A percentile compares a stretch with the other conserved stretches of the same genome.
Evolutionary conservation across 2,329 filamentous ascomycete genomes (phyloP).

Genomic region (Corinectria fuckeliana): DNA sequence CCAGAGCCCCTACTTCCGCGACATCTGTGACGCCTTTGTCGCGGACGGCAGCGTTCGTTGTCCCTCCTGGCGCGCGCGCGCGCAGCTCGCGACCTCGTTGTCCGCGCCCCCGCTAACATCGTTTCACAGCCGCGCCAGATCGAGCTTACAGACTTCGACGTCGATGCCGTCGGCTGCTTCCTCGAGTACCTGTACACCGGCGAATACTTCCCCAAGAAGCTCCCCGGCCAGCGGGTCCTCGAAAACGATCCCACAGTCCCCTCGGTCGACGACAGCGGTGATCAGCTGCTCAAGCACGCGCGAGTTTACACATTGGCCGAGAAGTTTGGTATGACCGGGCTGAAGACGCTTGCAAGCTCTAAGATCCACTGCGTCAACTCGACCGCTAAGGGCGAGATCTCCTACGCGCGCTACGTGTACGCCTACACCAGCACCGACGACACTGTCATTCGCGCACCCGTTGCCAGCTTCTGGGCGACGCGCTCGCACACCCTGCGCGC

Average conservation of each 20-base stretch:
- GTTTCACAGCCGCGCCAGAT: constrained; percentile 66
- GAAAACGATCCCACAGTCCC: constrained; percentile 72
- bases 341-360: constrained; percentile 79
- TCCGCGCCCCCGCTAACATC: background rate
- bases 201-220: constrained; percentile 74
- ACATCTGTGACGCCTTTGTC: constrained; percentile 66
- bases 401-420: constrained; percentile 74
- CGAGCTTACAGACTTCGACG: constrained; percentile 57
- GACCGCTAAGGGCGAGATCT: constrained; percentile 87
- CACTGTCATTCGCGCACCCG: constrained; percentile 30
- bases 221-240: constrained; percentile 68
- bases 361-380: constrained; percentile 94
- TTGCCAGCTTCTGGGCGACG: constrained; percentile 37
- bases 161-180: constrained; percentile 47
- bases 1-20: constrained; percentile 77
- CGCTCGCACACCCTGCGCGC: constrained; percentile 74
- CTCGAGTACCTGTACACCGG: constrained; percentile 51
- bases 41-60: constrained; percentile 66
- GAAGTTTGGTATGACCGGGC: constrained; percentile 70
- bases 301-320: constrained; percentile 88
- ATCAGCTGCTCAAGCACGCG: constrained; percentile 86
- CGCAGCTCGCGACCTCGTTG: background rate
- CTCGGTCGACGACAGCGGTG: constrained; percentile 75
- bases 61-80: background rate
- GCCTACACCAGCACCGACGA: constrained; percentile 30